A percentile compares a stretch with the other conserved stretches of the same genome.
These are phyloP conservation scores for Russula emetica DNA, from an alignment of 768 basidiomycete genomes.

Conservation along the genomic window DNA sequence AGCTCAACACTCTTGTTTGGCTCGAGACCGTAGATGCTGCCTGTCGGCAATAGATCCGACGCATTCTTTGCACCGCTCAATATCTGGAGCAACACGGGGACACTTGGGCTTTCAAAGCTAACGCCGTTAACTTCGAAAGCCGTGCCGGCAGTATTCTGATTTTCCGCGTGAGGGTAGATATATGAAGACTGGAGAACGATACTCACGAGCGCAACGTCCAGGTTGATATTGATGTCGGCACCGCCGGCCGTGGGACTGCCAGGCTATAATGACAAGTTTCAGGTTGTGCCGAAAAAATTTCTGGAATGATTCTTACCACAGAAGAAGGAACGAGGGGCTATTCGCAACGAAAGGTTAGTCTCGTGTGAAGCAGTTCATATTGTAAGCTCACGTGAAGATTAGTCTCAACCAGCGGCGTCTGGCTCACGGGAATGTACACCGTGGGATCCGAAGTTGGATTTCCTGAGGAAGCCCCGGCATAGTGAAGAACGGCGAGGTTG, in stretches of 20 bases:
- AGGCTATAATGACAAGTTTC: not conserved
- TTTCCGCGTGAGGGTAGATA: not conserved
- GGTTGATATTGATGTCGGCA: not conserved
- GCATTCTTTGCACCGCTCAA: conserved; percentile 31
- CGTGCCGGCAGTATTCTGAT: not conserved
- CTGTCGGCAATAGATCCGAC: conserved; percentile 45
- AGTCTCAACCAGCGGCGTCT: not conserved
- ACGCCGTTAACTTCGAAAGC: not conserved
- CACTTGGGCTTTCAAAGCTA: not conserved
- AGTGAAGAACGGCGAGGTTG: not conserved
- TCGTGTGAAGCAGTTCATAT: too few species aligned
- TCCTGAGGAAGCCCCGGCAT: not conserved
- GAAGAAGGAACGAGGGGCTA: not conserved
- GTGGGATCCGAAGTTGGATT: not conserved
- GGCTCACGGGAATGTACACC: not conserved
- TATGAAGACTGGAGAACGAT: not conserved
- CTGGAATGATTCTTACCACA: not conserved
- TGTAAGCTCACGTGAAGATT: not conserved
- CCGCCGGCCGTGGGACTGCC: not conserved
- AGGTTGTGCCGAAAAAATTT: not conserved
- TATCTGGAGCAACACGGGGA: not conserved
- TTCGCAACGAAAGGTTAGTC: not conserved
- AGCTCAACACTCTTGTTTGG: conserved; percentile 35
- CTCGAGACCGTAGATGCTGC: conserved; percentile 45
- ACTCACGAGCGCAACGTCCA: not conserved